Evolutionary conservation across 345 rosid genomes (phyloP).

Genomic region (Syzygium aqueum): DNA sequence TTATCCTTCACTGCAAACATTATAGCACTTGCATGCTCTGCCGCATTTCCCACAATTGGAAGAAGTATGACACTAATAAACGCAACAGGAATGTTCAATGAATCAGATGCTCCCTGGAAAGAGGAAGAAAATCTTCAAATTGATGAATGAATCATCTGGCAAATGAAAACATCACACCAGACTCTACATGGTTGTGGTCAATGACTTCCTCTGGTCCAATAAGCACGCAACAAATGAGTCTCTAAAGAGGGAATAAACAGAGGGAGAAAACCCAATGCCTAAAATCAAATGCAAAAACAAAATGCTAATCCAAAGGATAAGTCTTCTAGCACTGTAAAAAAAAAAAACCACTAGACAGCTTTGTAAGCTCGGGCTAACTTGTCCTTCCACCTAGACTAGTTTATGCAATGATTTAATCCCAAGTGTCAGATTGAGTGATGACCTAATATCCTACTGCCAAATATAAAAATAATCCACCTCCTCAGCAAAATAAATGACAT

Average conservation of each 20-base stretch:
- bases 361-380: background rate
- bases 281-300: background rate
- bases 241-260: background rate
- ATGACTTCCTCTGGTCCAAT: background rate
- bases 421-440: background rate
- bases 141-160: background rate
- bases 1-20: conserved; percentile 51
- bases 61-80: conserved; percentile 44
- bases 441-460: background rate
- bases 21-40: conserved; percentile 47
- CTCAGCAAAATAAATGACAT: background rate
- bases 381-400: background rate
- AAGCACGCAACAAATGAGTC: background rate
- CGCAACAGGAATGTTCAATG: conserved; percentile 29
- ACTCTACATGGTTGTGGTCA: background rate
- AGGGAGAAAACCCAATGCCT: background rate
- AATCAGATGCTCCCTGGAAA: conserved; percentile 37
- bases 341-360: background rate
- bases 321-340: background rate
- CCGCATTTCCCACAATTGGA: conserved; percentile 51
- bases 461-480: background rate
- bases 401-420: background rate
- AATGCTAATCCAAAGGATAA: background rate
- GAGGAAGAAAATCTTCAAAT: background rate
- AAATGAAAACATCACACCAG: background rate